Base-by-base conservation (phyloP, 805 yeast genomes). In the Priceomyces medius region DNA sequence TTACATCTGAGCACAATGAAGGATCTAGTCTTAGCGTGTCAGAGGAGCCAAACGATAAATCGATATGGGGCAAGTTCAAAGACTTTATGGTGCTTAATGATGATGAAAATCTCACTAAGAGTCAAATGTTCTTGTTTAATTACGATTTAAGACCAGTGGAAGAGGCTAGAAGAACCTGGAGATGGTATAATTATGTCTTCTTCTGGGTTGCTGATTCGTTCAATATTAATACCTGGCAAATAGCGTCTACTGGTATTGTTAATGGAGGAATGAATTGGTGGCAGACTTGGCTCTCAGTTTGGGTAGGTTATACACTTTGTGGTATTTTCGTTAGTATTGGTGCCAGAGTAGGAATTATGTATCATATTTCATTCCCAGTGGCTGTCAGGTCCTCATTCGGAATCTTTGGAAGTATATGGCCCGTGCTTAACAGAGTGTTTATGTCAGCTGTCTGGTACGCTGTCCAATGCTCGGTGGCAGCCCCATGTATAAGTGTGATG, bases 151-250 rank as follows among this genome's bases (percentile, higher is more conserved):
- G 79, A 49, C 96, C 96, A 0, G 88, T 88, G 3, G 91, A 87
- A 56, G 72, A 64, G 12, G 76, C 66, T 3, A 79, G 95, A 54
- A 73, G 96, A 54, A 75, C 77, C n/a, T 88, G 97, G 97, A 66
- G 77, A 20, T 86, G 95, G 95, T 81, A 71, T 61, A 86, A 88
- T 60, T 88, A 68, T 58, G 81, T 85, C 10, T 80, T 77, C 48
- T 85, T 86, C 53, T 88, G 97, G 97, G 62, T 88, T 43, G 88
- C 96, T 0, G 97, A 88, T 59, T 81, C 95, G 23, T 86, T 88
- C 68, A 88, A 88, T 64, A 80, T 88, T 57, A 88, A 86, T 60
- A 87, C 96, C 4, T 88, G 91, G 88, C 89, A 85, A 68, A 87
- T 88, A 52, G 96, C 95, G 2, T 81, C 91, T 7, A 85, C 95